A percentile compares a stretch with the other conserved stretches of the same genome.
Evolutionary conservation across 495 filamentous ascomycete species (phyloP).

Genomic region (Tuber umbilicatum): DNA sequence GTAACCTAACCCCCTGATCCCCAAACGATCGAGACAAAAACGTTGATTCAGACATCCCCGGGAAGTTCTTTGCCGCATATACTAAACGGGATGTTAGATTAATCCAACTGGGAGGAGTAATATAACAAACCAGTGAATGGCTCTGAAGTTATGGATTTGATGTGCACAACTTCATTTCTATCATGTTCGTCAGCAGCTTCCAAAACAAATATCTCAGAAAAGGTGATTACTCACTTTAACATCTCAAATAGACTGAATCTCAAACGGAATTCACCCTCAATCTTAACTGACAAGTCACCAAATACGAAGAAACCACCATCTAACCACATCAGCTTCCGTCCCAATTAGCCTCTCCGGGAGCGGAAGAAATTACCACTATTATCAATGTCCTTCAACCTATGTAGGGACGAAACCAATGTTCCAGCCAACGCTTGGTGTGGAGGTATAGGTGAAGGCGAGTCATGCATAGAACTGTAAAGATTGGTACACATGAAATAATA

Average conservation of each 20-base stretch:
- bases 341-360: neutral
- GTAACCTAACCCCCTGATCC: constrained; percentile 85
- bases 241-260: constrained; percentile 86
- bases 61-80: constrained; percentile 69
- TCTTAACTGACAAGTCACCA: constrained; percentile 78
- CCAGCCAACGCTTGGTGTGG: constrained; percentile 58
- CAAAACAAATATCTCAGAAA: constrained; percentile 5
- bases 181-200: constrained; percentile 31
- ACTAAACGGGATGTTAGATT: constrained; percentile 48
- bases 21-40: constrained; percentile 87
- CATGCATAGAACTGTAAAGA: constrained; percentile 56
- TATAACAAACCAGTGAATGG: constrained; percentile 59
- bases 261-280: constrained; percentile 70
- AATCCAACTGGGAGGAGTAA: neutral
- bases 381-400: constrained; percentile 83
- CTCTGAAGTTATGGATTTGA: constrained; percentile 66
- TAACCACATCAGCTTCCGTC: constrained; percentile 26
- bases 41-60: constrained; percentile 84
- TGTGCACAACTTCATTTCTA: constrained; percentile 55
- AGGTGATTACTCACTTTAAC: constrained; percentile 53
- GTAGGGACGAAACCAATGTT: constrained; percentile 81
- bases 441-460: constrained; percentile 51
- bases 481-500: constrained; percentile 77
- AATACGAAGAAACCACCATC: constrained; percentile 98
- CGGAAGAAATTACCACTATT: constrained; percentile 58